Base-by-base conservation (phyloP, 2,329 filamentous ascomycete species). In the Botrytis galanthina region DNA sequence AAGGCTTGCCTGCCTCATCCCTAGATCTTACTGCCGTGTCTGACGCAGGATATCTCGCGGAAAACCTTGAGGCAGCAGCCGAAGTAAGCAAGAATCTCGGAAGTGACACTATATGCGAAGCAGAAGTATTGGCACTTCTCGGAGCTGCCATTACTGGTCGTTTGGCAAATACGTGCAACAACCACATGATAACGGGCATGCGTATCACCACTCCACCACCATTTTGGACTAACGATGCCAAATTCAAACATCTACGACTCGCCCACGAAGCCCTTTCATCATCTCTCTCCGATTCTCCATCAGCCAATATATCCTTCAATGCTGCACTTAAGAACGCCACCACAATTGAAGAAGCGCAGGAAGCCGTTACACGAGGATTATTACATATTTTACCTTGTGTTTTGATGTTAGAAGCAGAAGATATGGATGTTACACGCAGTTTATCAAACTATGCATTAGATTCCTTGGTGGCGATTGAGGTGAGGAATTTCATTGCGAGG, bases 211-310 rank as follows among this genome's bases (percentile, higher is more conserved):
- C 83, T 9, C 80, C 81, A 4, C 81, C 73, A 18, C 86, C 86
- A 0, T 89, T 87, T 81, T 89, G 87, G 84, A 84, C 84, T 5
- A 78, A 83, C 3, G 87, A 90, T 67, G 85, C 84, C 71, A 88
- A 87, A 78, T 89, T 89, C 80, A 84, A 84, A 72, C 82, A 84
- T 46, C 82, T 89, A 1, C 76, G 77, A 54, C 72, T 77, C 10
- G 81, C 80, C 12, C 82, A 82, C 0, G 81, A 83, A 14, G 83
- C 81, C 0, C 81, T 81, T 80, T 22, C 77, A 76, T 22, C 78
- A 71, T 35, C 35, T 59, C 48, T 8, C 12, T 35, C 63, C 9
- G n/a, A 57, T 6, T 46, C 76, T 77, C 46, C 64, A 77, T 48
- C 67, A 48, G 76, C 80, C 0, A 80, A 48, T 7, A 59, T 86